Percentiles rank a stretch among this genome's conserved stretches.
phyloP scores from a whole-genome alignment of 2,329 filamentous ascomycete species.

The Aspergillus sp. region DNA sequence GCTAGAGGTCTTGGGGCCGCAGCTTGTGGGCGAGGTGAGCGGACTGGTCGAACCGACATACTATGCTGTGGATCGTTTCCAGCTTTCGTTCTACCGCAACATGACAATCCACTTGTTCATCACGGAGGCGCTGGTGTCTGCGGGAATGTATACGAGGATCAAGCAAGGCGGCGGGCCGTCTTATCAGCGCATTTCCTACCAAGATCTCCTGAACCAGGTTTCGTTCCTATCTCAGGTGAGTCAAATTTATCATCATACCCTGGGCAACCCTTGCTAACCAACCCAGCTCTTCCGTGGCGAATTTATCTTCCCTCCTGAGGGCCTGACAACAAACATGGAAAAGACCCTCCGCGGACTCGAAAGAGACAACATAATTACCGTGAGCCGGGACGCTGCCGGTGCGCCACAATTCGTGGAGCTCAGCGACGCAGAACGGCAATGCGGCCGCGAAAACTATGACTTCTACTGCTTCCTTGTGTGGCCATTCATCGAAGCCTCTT shows the following conservation, averaged over 20 bases:
- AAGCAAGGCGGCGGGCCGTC: slow-evolving; percentile 86
- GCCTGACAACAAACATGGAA: slow-evolving; percentile 76
- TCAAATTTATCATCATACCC: not conserved
- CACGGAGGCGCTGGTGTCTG: slow-evolving; percentile 85
- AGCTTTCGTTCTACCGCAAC: slow-evolving; percentile 96
- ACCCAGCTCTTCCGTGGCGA: slow-evolving; percentile 82
- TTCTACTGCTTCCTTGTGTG: slow-evolving; percentile 99
- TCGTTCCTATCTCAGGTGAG: slow-evolving; percentile 74
- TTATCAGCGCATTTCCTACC: slow-evolving; percentile 75
- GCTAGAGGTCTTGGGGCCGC: slow-evolving; percentile 85
- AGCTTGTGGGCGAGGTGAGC: slow-evolving; percentile 77
- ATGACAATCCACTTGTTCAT: slow-evolving; percentile 99
- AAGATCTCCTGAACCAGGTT: slow-evolving; percentile 75
- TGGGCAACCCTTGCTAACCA: slow-evolving; percentile 12
- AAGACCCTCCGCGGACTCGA: slow-evolving; percentile 78
- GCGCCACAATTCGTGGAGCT: slow-evolving; percentile 70
- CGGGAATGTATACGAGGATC: slow-evolving; percentile 84
- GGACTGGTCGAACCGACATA: slow-evolving; percentile 88
- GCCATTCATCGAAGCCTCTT: slow-evolving; percentile 94
- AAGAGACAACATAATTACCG: slow-evolving; percentile 71
- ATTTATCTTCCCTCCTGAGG: slow-evolving; percentile 93
- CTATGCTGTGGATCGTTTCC: slow-evolving; percentile 93
- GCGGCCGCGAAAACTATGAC: slow-evolving; percentile 90
- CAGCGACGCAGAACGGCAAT: slow-evolving; percentile 71
- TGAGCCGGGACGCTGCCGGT: slow-evolving; percentile 59